A percentile compares a stretch with the other conserved stretches of the same genome.
Conservation (phyloP, 129 eudicot species). For the Ambrosia trifida region DNA sequence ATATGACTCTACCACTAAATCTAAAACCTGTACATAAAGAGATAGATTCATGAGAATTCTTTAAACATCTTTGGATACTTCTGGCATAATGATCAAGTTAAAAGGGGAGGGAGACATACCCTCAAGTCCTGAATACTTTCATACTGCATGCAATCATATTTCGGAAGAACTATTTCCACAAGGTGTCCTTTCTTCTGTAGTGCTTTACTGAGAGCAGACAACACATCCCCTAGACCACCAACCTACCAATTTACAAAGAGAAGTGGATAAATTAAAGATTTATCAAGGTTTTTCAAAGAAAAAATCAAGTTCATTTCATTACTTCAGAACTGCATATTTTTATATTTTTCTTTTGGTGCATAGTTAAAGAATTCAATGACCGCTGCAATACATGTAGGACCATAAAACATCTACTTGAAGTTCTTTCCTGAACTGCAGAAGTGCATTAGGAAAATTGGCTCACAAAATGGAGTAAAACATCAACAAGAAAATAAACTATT, state of each 20-base stretch:
- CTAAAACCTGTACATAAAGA: slow-evolving; percentile 59
- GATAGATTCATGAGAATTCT: slow-evolving; percentile 10
- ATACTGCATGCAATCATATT: slow-evolving; percentile 93
- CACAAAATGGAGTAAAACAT: background rate
- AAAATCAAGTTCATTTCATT: slow-evolving; percentile 8
- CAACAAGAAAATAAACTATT: slow-evolving; percentile 2
- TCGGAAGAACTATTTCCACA: slow-evolving; percentile 86
- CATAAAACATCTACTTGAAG: background rate
- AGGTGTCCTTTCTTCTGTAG: slow-evolving; percentile 92
- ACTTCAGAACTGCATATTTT: slow-evolving; percentile 6
- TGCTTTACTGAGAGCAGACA: slow-evolving; percentile 95
- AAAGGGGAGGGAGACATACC: slow-evolving; percentile 40
- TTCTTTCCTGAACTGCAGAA: background rate
- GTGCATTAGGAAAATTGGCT: slow-evolving; percentile 6
- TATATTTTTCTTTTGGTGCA: background rate
- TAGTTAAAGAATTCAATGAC: background rate
- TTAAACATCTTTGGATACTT: slow-evolving; percentile 1
- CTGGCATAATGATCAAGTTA: background rate
- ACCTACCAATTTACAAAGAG: slow-evolving; percentile 45
- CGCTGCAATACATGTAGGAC: background rate
- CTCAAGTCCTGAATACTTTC: slow-evolving; percentile 62
- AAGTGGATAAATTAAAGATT: slow-evolving; percentile 14
- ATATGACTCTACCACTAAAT: slow-evolving; percentile 76
- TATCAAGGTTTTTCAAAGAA: slow-evolving; percentile 8
- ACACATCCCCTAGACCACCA: slow-evolving; percentile 98